Evolutionary conservation across 345 rosid species (phyloP), one percentile per base, ranked within the genome.

Genomic region (Angophora floribunda): DNA sequence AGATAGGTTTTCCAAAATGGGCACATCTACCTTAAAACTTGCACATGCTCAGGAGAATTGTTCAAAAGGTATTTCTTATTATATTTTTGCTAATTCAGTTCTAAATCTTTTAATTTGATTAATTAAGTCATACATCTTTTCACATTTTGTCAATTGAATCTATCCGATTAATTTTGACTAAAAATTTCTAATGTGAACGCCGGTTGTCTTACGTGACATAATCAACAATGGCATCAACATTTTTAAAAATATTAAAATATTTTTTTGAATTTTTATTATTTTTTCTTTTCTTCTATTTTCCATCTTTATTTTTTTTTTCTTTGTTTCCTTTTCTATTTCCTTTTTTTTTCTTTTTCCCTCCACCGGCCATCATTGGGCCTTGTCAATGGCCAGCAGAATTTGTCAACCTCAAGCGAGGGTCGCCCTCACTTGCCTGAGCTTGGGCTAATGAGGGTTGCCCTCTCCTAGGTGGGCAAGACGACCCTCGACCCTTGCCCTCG

Each of bases 151-250:
- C 26, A 55, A 55, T 21, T 22, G 28, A 53, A 55, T 4, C 13
- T 55, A 10, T 55, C 28, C 1, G 0, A 55, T 9, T 9, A 7
- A 9, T 55, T 55, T 55, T 55, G 28, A 6, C 28, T 1, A 0
- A 22, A 55, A 9, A 5, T 2, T 21, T 0, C 2, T 9, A 0
- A 55, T 55, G 6, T 1, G 0, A 2, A 55, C 24, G 24, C 41
- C 4, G 41, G 41, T 36, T 36, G 41, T 36, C 41, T 4, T 36
- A 36, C 41, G 4, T 36, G 41, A 36, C 41, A 36, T 36, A 36
- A 36, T 36, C 4, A 36, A 36, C 41, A 4, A 2, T 36, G 41
- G 41, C 41, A 36, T 36, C 4, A 4, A 36, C 41, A 55, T 22
- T 55, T 55, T 55, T 55, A 55, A 55, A 21, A 55, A 55, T 9